Percentiles rank a stretch among this genome's conserved stretches.
These are phyloP conservation scores for Cystobasidium sp. DNA, from an alignment of 1,284 basidiomycete genomes.

Conservation along the genomic window DNA sequence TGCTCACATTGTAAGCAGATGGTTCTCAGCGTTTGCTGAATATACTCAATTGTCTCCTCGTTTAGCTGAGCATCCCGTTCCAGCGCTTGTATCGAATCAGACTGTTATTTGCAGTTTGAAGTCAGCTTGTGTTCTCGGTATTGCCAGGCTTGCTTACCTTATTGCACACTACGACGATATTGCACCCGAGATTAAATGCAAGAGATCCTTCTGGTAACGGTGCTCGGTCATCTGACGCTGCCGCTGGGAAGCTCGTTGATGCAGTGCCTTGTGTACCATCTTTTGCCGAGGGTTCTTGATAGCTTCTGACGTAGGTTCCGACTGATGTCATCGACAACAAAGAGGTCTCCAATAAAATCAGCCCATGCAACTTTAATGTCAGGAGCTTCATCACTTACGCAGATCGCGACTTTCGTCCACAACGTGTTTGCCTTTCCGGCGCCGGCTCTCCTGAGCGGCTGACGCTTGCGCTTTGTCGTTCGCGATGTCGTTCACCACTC, in stretches of 20 bases:
- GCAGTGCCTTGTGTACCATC: constrained; percentile 58
- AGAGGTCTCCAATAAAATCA: too few relatives aligned
- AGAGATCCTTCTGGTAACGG: constrained; percentile 77
- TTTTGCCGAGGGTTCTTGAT: constrained; percentile 71
- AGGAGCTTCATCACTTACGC: constrained; percentile 61
- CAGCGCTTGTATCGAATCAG: constrained; percentile 56
- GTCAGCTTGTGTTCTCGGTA: constrained; percentile 55
- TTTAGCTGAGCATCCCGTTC: constrained; percentile 57
- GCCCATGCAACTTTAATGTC: neutral
- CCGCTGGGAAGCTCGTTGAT: constrained; percentile 54
- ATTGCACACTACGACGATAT: constrained; percentile 86
- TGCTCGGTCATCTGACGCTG: constrained; percentile 60
- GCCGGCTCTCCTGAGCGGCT: constrained; percentile 67
- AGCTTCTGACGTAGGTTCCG: constrained; percentile 84
- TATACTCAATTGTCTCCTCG: constrained; percentile 93
- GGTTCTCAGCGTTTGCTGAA: constrained; percentile 91
- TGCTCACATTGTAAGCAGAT: constrained; percentile 86
- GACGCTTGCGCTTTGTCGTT: constrained; percentile 64
- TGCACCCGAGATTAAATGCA: constrained; percentile 68
- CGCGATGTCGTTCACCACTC: constrained; percentile 52
- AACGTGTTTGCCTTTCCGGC: constrained; percentile 60
- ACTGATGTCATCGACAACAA: constrained; percentile 62
- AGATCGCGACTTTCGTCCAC: constrained; percentile 72
- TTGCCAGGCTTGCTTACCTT: constrained; percentile 62
- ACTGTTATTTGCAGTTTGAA: constrained; percentile 49